Conservation (phyloP, 257 asterid genomes). For the Solanum rostratum region DNA sequence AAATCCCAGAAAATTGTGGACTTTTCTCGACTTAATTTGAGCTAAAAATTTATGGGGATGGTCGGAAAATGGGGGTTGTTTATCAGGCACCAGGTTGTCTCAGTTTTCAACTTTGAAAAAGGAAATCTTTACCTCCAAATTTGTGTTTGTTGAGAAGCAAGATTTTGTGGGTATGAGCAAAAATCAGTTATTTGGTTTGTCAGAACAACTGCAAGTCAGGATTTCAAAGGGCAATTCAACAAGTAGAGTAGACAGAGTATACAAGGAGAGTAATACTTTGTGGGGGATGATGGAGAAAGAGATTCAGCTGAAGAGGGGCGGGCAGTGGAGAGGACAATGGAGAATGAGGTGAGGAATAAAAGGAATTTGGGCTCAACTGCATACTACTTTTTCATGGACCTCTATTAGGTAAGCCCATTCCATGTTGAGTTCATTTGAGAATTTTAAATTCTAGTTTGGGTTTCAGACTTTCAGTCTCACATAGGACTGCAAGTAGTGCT, state of each 20-base stretch:
- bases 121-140: constrained; percentile 14
- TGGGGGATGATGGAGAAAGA: constrained; percentile 24
- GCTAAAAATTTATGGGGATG: not conserved
- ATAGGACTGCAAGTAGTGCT: not conserved
- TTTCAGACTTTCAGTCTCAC: not conserved
- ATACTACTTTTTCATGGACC: not conserved
- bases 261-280: constrained; percentile 11
- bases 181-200: constrained; percentile 11
- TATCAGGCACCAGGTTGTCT: constrained; percentile 31
- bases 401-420: not conserved
- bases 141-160: constrained; percentile 5
- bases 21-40: constrained; percentile 4
- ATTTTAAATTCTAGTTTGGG: not conserved
- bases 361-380: constrained; percentile 50
- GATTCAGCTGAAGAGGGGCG: constrained; percentile 8
- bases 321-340: constrained; percentile 29
- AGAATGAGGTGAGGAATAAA: constrained; percentile 46
- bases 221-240: constrained; percentile 26
- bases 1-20: constrained; percentile 27
- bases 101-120: constrained; percentile 27
- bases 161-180: constrained; percentile 4
- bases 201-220: constrained; percentile 9
- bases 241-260: constrained; percentile 7
- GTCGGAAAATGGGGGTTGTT: constrained; percentile 40
- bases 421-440: not conserved